phyloP scores from a whole-genome alignment of 2,329 filamentous ascomycete genomes.

The Pseudopithomyces maydicus region DNA sequence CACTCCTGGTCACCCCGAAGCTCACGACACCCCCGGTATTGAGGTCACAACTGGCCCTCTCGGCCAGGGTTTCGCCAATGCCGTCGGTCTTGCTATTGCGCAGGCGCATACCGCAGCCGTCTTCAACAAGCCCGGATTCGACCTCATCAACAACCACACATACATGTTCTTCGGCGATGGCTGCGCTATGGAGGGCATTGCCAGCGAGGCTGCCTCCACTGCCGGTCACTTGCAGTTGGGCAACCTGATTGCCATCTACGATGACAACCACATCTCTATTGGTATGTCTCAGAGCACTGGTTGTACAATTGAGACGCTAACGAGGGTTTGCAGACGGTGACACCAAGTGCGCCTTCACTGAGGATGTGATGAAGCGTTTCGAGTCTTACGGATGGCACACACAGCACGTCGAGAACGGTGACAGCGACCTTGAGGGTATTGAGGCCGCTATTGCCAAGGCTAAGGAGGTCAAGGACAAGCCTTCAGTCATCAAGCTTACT shows the following conservation, averaged over 20 bases:
- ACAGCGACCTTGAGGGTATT: slow-evolving; percentile 84
- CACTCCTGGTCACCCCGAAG: slow-evolving; percentile 94
- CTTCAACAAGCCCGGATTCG: slow-evolving; percentile 97
- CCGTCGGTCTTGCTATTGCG: slow-evolving; percentile 96
- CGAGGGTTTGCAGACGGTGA: slow-evolving; percentile 71
- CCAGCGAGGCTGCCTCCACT: slow-evolving; percentile 86
- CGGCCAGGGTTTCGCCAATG: slow-evolving; percentile 95
- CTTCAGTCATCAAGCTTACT: slow-evolving; percentile 92
- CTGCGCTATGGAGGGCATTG: slow-evolving; percentile 98
- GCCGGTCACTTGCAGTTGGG: slow-evolving; percentile 97
- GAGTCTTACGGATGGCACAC: slow-evolving; percentile 98
- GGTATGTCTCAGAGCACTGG: slow-evolving; percentile 51
- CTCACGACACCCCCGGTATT: slow-evolving; percentile 93
- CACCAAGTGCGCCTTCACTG: slow-evolving; percentile 95
- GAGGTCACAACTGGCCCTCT: slow-evolving; percentile 98
- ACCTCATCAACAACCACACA: slow-evolving; percentile 94
- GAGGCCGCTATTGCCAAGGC: slow-evolving; percentile 85
- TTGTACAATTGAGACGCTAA: slow-evolving; percentile 16
- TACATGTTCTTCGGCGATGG: slow-evolving; percentile 97
- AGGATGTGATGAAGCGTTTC: slow-evolving; percentile 93
- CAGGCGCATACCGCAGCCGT: slow-evolving; percentile 87
- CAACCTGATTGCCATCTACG: slow-evolving; percentile 95
- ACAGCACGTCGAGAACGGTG: slow-evolving; percentile 81
- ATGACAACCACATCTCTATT: slow-evolving; percentile 97
- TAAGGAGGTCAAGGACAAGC: slow-evolving; percentile 92